Conservation (phyloP, 148 eudicot species). For the Oxyria digyna region DNA sequence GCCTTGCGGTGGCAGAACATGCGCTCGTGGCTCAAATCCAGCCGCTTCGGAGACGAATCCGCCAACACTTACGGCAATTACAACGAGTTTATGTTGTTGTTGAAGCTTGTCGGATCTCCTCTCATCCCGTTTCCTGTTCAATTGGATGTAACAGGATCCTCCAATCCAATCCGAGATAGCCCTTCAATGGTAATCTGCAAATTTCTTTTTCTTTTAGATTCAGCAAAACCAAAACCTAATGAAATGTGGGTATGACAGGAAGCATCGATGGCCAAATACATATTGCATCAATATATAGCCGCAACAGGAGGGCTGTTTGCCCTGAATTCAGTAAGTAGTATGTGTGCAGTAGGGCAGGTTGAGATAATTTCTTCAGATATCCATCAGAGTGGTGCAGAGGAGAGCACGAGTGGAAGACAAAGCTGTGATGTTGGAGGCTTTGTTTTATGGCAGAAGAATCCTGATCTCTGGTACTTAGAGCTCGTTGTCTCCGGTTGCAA, state of each 20-base stretch:
- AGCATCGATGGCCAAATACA: slow-evolving; percentile 56
- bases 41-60: slow-evolving; percentile 4
- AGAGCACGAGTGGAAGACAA: background rate
- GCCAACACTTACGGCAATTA: background rate
- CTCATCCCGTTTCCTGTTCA: slow-evolving; percentile 8
- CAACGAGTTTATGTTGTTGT: slow-evolving; percentile 6
- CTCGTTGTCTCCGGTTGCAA: slow-evolving; percentile 49
- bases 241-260: slow-evolving; percentile 23
- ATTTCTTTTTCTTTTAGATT: background rate
- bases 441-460: slow-evolving; percentile 57
- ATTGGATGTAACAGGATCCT: background rate
- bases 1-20: slow-evolving; percentile 51
- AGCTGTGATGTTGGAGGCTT: slow-evolving; percentile 36
- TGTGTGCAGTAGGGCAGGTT: slow-evolving; percentile 62
- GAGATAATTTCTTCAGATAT: slow-evolving; percentile 36
- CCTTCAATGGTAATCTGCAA: slow-evolving; percentile 2
- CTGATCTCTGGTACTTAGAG: slow-evolving; percentile 55
- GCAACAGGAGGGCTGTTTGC: slow-evolving; percentile 28
- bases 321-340: slow-evolving; percentile 29
- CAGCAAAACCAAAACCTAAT: background rate
- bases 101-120: slow-evolving; percentile 3
- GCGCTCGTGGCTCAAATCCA: slow-evolving; percentile 54
- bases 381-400: slow-evolving; percentile 9
- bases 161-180: slow-evolving; percentile 2
- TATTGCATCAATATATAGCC: slow-evolving; percentile 46